Evolutionary conservation across 2,329 filamentous ascomycete genomes (phyloP).

Genomic region (Onygenales sp.): DNA sequence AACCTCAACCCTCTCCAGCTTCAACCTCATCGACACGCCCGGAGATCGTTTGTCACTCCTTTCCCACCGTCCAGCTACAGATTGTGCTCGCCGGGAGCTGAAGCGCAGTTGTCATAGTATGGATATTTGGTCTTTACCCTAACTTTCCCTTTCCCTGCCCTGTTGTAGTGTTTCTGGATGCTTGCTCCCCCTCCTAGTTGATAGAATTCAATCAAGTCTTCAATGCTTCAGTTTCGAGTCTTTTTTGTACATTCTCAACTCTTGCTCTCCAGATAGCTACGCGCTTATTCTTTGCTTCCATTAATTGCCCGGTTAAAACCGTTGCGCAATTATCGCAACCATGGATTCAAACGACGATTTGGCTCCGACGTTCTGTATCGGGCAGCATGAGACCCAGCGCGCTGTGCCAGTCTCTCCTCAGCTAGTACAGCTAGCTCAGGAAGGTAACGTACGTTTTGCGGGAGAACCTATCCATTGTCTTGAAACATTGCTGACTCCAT

Average conservation of each 20-base stretch:
- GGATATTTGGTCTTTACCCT: not conserved
- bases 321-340: not conserved
- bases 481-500: conserved; percentile 8
- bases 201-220: not conserved
- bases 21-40: not conserved
- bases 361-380: conserved; percentile 47
- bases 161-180: not conserved
- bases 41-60: not conserved
- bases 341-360: conserved; percentile 16
- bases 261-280: not conserved
- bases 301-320: not conserved
- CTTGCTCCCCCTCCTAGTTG: not conserved
- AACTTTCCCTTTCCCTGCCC: not conserved
- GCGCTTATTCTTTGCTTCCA: not conserved
- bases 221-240: not conserved
- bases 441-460: conserved; percentile 39
- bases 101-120: not conserved
- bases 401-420: conserved; percentile 39
- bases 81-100: not conserved
- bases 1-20: not conserved
- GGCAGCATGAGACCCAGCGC: conserved; percentile 51
- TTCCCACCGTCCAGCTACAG: not conserved
- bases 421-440: conserved; percentile 46
- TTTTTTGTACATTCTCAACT: not conserved
- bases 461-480: not conserved